These are phyloP conservation scores for Arabidopsis arenosa DNA, from an alignment of 345 rosid species.

Conservation along the genomic window DNA sequence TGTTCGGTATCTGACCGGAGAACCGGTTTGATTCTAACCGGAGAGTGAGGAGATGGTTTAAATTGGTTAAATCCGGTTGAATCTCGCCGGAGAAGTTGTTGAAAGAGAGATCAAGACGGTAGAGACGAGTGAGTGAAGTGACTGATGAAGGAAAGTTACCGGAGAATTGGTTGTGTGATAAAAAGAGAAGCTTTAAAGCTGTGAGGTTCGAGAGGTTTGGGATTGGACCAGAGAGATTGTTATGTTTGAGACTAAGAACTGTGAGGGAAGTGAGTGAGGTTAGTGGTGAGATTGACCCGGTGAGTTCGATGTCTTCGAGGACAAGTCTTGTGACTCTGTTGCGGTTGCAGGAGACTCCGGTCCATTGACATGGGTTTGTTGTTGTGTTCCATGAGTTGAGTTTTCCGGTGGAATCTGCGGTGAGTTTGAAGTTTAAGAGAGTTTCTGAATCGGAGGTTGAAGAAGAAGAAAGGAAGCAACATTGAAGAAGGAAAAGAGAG, in stretches of 20 bases:
- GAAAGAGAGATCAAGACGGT: slow-evolving; percentile 84
- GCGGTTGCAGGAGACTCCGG: slow-evolving; percentile 67
- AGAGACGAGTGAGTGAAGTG: slow-evolving; percentile 56
- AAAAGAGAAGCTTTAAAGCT: slow-evolving; percentile 73
- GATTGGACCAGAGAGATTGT: slow-evolving; percentile 65
- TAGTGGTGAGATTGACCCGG: slow-evolving; percentile 59
- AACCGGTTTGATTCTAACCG: slow-evolving; percentile 71
- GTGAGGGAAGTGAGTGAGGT: slow-evolving; percentile 70
- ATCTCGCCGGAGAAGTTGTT: slow-evolving; percentile 79
- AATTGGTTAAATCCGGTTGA: slow-evolving; percentile 53
- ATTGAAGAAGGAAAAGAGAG: slow-evolving; percentile 15
- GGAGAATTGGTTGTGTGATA: slow-evolving; percentile 70
- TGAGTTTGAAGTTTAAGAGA: slow-evolving; percentile 61
- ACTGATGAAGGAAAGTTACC: slow-evolving; percentile 69
- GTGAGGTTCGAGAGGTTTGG: slow-evolving; percentile 73
- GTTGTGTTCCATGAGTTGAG: slow-evolving; percentile 71
- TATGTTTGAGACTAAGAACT: slow-evolving; percentile 77
- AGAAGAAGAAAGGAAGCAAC: slow-evolving; percentile 39
- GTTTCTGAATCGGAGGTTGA: slow-evolving; percentile 58
- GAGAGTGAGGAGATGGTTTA: slow-evolving; percentile 79
- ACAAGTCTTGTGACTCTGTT: slow-evolving; percentile 72
- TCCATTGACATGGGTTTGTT: slow-evolving; percentile 63
- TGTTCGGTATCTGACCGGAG: slow-evolving; percentile 55
- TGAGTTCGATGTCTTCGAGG: slow-evolving; percentile 67
- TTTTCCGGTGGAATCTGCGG: slow-evolving; percentile 58